Percentiles rank a stretch among this genome's conserved stretches.
phyloP scores from a whole-genome alignment of 108 stramenopile genomes.

The Skeletonema tropicum region DNA sequence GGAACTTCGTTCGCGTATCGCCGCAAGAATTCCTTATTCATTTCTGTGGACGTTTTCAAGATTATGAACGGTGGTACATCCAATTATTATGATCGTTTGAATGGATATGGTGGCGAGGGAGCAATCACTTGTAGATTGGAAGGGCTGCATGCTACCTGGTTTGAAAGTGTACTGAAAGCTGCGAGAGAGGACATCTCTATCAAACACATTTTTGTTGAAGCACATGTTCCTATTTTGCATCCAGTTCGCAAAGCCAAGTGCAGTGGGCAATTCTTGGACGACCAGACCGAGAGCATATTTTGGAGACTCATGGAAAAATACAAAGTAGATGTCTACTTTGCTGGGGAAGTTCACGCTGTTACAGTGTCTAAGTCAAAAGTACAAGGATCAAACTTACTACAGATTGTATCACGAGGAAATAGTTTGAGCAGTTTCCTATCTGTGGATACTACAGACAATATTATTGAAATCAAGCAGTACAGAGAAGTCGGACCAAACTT shows the following conservation, averaged over 20 bases:
- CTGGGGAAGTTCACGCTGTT: slow-evolving; percentile 8
- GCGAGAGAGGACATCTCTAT: slow-evolving; percentile 12
- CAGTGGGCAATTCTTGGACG: slow-evolving; percentile 9
- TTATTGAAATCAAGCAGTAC: neutral
- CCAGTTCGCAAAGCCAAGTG: slow-evolving; percentile 8
- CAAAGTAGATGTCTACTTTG: slow-evolving; percentile 11
- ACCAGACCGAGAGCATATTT: neutral
- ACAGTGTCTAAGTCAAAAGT: neutral
- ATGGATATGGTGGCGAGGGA: slow-evolving; percentile 12
- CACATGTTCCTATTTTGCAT: slow-evolving; percentile 4
- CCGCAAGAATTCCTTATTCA: slow-evolving; percentile 7
- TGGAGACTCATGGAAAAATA: slow-evolving; percentile 10
- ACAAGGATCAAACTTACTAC: slow-evolving; percentile 5
- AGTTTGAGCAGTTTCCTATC: neutral
- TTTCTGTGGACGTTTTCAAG: slow-evolving; percentile 4
- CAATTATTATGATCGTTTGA: neutral
- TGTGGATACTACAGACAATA: neutral
- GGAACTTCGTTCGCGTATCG: neutral
- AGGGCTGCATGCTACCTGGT: slow-evolving; percentile 4
- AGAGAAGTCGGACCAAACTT: neutral
- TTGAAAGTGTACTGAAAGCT: slow-evolving; percentile 9
- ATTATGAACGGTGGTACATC: too few relatives aligned
- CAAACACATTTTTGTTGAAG: slow-evolving; percentile 10
- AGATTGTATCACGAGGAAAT: slow-evolving; percentile 1
- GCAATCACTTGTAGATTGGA: neutral